Conservation (phyloP, 352 stramenopile species). For the Phytophthora citricola region DNA sequence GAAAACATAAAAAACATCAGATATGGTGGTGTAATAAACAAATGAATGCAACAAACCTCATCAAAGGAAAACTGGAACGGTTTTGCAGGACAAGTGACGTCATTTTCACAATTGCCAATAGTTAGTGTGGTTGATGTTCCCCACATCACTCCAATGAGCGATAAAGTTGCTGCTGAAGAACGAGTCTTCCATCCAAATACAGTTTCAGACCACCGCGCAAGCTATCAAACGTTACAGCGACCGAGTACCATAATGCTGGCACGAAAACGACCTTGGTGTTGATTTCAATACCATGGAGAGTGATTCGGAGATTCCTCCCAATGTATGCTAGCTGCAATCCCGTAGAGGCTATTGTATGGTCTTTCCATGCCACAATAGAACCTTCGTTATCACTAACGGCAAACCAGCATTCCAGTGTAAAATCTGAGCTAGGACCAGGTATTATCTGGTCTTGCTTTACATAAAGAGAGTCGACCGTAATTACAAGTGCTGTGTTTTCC, state of each 20-base stretch:
- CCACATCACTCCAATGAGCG: constrained; percentile 13
- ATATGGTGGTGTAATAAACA: neutral
- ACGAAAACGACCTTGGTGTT: constrained; percentile 17
- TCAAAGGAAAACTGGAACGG: constrained; percentile 54
- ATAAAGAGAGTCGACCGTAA: constrained; percentile 20
- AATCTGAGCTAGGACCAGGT: constrained; percentile 4
- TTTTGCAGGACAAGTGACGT: constrained; percentile 37
- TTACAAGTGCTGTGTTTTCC: constrained; percentile 18
- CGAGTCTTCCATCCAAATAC: constrained; percentile 20
- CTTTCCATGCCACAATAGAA: constrained; percentile 26
- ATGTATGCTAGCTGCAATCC: constrained; percentile 24
- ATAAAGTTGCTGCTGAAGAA: constrained; percentile 17
- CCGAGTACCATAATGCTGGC: constrained; percentile 23
- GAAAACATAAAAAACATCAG: too few species aligned
- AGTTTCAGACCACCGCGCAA: constrained; percentile 10
- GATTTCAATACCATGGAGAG: constrained; percentile 24
- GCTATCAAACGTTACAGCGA: constrained; percentile 28
- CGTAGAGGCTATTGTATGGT: neutral
- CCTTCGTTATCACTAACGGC: constrained; percentile 20
- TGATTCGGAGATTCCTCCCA: constrained; percentile 12
- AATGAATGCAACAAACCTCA: constrained; percentile 41
- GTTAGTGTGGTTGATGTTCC: constrained; percentile 29
- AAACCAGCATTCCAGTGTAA: constrained; percentile 36
- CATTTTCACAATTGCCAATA: constrained; percentile 51
- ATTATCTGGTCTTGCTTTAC: constrained; percentile 11